Evolutionary conservation across 2,329 filamentous ascomycete species (phyloP).

Genomic region (Acephala macrosclerotiorum): DNA sequence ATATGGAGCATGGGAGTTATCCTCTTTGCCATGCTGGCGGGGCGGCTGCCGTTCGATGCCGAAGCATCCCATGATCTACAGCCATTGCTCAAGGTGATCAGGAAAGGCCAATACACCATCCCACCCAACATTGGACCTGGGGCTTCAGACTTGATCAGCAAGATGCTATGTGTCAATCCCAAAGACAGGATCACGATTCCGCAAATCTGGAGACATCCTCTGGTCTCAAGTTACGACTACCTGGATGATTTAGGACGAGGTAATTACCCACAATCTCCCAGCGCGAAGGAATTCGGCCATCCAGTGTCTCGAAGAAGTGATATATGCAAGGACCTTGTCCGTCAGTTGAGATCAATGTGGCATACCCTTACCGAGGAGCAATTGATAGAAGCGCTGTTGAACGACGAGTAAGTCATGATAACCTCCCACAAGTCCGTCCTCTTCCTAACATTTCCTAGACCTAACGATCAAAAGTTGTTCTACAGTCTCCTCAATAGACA

Average conservation of each 20-base stretch:
- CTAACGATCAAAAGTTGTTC: conserved; percentile 92
- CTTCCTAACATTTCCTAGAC: conserved; percentile 52
- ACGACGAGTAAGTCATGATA: conserved; percentile 60
- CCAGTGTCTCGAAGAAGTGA: conserved; percentile 67
- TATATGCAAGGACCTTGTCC: conserved; percentile 81
- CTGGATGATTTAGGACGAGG: conserved; percentile 62
- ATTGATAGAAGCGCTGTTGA: conserved; percentile 72
- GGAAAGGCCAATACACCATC: conserved; percentile 67
- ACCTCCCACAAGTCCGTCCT: neutral
- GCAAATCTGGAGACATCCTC: conserved; percentile 84
- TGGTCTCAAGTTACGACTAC: conserved; percentile 84
- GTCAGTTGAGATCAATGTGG: conserved; percentile 90
- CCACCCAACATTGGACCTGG: conserved; percentile 69
- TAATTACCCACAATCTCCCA: conserved; percentile 59
- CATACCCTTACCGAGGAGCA: conserved; percentile 81
- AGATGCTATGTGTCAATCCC: conserved; percentile 82
- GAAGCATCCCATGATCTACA: conserved; percentile 52
- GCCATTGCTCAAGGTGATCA: conserved; percentile 67
- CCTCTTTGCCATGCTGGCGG: conserved; percentile 85
- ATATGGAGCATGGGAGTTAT: conserved; percentile 96
- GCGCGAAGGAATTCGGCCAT: conserved; percentile 67
- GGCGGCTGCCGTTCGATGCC: conserved; percentile 81
- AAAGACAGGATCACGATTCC: conserved; percentile 79
- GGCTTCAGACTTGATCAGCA: conserved; percentile 78
- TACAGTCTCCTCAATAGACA: conserved; percentile 87